Evolutionary conservation across 179 eudicot species (phyloP), one percentile per base, ranked within the genome.

Genomic region (Carnegiea gigantea): DNA sequence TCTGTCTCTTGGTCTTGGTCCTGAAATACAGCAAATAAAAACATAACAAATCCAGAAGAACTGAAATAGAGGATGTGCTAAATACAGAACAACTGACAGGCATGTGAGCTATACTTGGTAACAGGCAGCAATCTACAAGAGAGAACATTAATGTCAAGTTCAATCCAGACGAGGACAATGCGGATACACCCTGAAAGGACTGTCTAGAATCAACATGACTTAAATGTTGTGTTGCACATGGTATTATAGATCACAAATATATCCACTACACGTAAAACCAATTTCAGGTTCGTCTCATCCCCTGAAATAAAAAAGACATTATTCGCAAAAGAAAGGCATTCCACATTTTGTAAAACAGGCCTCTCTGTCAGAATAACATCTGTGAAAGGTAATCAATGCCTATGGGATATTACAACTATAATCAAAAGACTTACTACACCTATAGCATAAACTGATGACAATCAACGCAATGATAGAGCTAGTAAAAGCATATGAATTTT

Each of bases 1-100:
- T 83, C 71, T 67, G 90, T 85, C 86, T 92, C 90, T 92, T 95
- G 23, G 46, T 18, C n/a, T 70, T 70, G 83, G 81, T 85, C 88
- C 99, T 95, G 87, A 60, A 28, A 84, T 75, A 68, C 70, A 83
- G 21, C 9, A 70, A 1, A 70, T 36, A 12, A 43, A 3, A 21
- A 33, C 44, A 81, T 18, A 13, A 21, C 28, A 49, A 54, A 82
- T n/a, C 53, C 73, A 78, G 40, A 43, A 36, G 30, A 62, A 5
- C 33, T 5, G 54, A 43, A 60, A 46, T 24, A 60, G 0, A 75
- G 43, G 77, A 59, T 51, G 9, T 65, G 36, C 23, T 15, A 9
- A 13, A 67, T 28, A 67, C 40, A 13, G 33, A 67, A 64, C 17
- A 24, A 67, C 15, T 36, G 24, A 2, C 38, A 67, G 71, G 71